Base-by-base conservation (phyloP, 352 stramenopile species). In the Pythium sp. region DNA sequence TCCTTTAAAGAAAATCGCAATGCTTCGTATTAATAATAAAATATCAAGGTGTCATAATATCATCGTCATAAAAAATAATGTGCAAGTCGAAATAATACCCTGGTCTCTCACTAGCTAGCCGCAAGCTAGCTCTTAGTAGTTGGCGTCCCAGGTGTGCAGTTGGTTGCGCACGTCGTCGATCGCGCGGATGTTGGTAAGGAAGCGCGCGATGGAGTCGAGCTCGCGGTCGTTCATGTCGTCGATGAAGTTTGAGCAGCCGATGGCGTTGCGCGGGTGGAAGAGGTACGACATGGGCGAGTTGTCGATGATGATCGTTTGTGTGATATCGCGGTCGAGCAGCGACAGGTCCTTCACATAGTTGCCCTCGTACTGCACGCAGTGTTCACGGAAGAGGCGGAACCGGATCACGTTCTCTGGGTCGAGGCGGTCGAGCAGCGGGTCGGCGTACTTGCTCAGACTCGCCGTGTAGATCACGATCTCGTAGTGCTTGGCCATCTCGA, bases 391-490 rank as follows among this genome's bases (percentile, higher is more conserved):
- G 26, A 99, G 82, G 20, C 95, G 89, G 64, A 88, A 86, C 34
- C 90, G 81, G 69, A 99, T 98, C 5, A 92, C 79, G 22, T 81
- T 73, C 69, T 98, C 74, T 14, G 89, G 88, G 79, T 99, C 97
- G 20, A 99, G 84, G 55, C 97, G 79, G 78, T 99, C 97, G 0
- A 99, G 81, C 18, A 99, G 79, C 11, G 96, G 96, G 75, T 99
- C 93, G 8, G 98, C 98, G 74, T 99, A 99, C 78, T 91, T 98
- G 77, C 94, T 98, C 14, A 99, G 80, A 79, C 87, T 98, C 12
- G 98, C 98, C 5, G 97, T 99, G 83, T 99, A 99, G 32, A 99
- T 86, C 15, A 99, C 93, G 65, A 99, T 97, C 77, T 99, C 97
- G 76, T 99, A 99, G 70, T 95, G 71, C 69, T 98, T 97, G 14